A percentile compares a stretch with the other conserved stretches of the same genome.
These are phyloP conservation scores for Ocimum tenuiflorum DNA, from an alignment of 257 asterid species.

Conservation along the genomic window DNA sequence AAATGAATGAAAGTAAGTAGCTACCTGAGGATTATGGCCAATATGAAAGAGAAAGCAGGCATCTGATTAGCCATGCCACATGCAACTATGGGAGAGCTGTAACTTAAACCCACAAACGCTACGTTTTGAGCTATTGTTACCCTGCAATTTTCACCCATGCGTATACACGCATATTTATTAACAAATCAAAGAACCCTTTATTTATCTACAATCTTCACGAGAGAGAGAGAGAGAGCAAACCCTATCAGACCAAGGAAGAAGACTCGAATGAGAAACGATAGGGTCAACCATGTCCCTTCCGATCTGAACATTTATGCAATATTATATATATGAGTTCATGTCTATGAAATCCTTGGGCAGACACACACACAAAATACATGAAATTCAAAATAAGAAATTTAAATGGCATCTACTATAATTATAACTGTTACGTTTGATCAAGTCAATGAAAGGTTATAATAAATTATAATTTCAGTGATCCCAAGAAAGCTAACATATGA, in stretches of 20 bases:
- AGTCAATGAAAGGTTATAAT: too few species aligned
- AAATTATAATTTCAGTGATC: too few species aligned
- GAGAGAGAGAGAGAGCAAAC: slow-evolving; percentile 22
- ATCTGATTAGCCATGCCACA: slow-evolving; percentile 56
- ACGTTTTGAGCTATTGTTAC: slow-evolving; percentile 59
- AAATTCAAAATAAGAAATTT: too few species aligned
- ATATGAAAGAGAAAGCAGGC: slow-evolving; percentile 59
- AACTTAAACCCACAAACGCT: slow-evolving; percentile 63
- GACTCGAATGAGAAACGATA: slow-evolving; percentile 34
- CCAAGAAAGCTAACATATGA: too few species aligned
- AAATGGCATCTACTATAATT: too few species aligned
- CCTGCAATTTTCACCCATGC: slow-evolving; percentile 31
- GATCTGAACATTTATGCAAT: slow-evolving; percentile 29
- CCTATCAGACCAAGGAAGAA: slow-evolving; percentile 62
- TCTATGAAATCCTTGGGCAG: too few species aligned
- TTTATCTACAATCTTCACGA: too few species aligned
- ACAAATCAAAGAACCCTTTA: too few species aligned
- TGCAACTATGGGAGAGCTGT: slow-evolving; percentile 76
- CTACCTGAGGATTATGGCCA: slow-evolving; percentile 53
- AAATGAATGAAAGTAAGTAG: background rate
- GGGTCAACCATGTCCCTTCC: slow-evolving; percentile 35
- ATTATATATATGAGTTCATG: too few species aligned
- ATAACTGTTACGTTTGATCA: too few species aligned
- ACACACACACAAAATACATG: too few species aligned
- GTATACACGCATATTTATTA: background rate